Conservation (phyloP, 1,284 basidiomycete genomes). For the Pseudozyma hubeiensis region DNA sequence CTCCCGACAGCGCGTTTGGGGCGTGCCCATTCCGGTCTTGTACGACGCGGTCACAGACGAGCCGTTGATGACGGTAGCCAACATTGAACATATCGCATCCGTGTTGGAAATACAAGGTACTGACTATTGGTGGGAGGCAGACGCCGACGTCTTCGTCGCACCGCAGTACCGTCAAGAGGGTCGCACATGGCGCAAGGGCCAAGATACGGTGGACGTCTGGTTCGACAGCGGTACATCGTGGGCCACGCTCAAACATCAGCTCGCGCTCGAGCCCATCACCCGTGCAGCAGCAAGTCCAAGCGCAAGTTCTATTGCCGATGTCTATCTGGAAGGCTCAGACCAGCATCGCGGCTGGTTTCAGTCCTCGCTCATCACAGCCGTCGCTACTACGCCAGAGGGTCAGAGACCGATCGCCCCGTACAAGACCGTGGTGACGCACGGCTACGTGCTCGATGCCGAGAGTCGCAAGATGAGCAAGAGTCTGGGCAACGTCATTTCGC, state of each 20-base stretch:
- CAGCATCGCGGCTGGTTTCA: constrained; percentile 99
- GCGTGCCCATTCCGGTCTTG: constrained; percentile 93
- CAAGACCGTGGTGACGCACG: constrained; percentile 88
- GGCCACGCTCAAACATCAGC: constrained; percentile 77
- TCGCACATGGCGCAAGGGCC: constrained; percentile 71
- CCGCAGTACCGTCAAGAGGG: constrained; percentile 44
- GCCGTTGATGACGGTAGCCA: constrained; percentile 75
- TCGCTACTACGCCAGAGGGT: constrained; percentile 71
- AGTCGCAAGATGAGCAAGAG: constrained; percentile 99
- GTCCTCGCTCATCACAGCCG: constrained; percentile 86
- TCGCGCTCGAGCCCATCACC: constrained; percentile 15
- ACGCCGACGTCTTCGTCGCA: constrained; percentile 79
- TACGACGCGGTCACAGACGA: constrained; percentile 77
- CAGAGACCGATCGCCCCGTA: constrained; percentile 75
- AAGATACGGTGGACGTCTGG: constrained; percentile 99
- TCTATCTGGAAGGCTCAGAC: constrained; percentile 95
- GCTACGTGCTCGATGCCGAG: constrained; percentile 91
- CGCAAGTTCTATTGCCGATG: constrained; percentile 75
- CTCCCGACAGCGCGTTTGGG: constrained; percentile 96
- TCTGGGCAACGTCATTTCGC: constrained; percentile 89
- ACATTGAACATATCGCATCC: constrained; percentile 81
- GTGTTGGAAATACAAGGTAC: constrained; percentile 81
- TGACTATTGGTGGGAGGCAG: constrained; percentile 91
- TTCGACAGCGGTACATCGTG: constrained; percentile 98
- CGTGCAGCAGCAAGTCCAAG: background rate